A percentile compares a stretch with the other conserved stretches of the same genome.
Conservation (phyloP, 345 rosid genomes). For the Triadica sebifera region DNA sequence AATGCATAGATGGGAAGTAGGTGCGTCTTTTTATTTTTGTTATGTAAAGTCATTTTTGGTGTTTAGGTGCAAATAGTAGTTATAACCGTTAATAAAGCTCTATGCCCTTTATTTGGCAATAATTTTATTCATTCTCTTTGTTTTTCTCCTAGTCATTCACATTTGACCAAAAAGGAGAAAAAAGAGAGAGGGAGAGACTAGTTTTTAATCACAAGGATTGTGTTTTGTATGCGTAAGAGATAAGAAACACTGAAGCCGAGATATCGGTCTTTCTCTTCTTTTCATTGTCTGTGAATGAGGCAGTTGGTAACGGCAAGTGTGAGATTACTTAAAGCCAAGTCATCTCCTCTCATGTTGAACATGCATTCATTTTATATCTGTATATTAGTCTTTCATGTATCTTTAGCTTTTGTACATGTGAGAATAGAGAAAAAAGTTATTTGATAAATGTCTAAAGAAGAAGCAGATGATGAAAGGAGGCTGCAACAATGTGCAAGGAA, state of each 20-base stretch:
- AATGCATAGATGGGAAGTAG: neutral
- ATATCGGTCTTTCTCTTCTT: constrained; percentile 18
- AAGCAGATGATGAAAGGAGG: constrained; percentile 33
- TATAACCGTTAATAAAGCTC: neutral
- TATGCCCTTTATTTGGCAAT: neutral
- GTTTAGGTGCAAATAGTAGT: neutral
- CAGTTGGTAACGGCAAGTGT: constrained; percentile 29
- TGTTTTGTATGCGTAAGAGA: constrained; percentile 21
- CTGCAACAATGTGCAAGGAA: constrained; percentile 32
- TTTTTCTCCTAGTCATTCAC: neutral
- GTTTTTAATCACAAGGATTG: constrained; percentile 33
- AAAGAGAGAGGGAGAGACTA: neutral
- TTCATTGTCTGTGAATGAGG: constrained; percentile 10
- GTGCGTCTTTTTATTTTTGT: neutral
- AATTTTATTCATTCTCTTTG: neutral
- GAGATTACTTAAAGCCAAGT: constrained; percentile 1
- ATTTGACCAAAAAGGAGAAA: too few species aligned
- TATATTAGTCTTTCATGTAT: neutral
- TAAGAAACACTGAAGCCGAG: constrained; percentile 14
- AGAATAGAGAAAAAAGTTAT: neutral
- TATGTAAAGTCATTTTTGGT: neutral
- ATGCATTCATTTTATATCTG: neutral
- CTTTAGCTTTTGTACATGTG: neutral
- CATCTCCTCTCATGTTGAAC: constrained; percentile 12
- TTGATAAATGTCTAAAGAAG: constrained; percentile 25